Percentiles rank a stretch among this genome's conserved stretches.
Evolutionary conservation across 305 asterid species (phyloP).

Genomic region (Fraxinus sp.): DNA sequence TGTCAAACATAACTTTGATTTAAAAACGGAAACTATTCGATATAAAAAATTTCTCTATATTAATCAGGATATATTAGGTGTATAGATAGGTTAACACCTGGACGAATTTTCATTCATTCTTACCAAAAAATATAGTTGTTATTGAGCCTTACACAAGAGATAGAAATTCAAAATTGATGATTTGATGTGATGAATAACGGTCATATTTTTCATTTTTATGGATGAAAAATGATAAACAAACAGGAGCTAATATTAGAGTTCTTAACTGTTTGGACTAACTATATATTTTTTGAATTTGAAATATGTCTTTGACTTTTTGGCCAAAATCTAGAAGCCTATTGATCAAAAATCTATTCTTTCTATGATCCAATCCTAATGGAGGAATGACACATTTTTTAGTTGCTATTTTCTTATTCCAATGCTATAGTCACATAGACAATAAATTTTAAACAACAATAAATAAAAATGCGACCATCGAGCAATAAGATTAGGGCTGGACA

Average conservation of each 20-base stretch:
- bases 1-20: no score
- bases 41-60: not conserved
- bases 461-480: not conserved
- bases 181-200: no score
- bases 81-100: no score
- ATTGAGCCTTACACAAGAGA: no score
- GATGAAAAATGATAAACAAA: no score
- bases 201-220: no score
- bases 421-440: not conserved
- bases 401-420: not conserved
- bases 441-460: no score
- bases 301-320: not conserved
- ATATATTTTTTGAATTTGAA: not conserved
- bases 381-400: not conserved
- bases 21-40: not conserved
- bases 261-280: not conserved
- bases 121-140: no score
- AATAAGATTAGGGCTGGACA: no score
- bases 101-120: no score
- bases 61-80: no score
- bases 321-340: not conserved
- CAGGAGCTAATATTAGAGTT: not conserved
- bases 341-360: not conserved
- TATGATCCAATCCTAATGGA: not conserved
- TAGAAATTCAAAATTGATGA: no score